Conservation (phyloP, 768 basidiomycete species). For the Chlorophyllum brunneum region DNA sequence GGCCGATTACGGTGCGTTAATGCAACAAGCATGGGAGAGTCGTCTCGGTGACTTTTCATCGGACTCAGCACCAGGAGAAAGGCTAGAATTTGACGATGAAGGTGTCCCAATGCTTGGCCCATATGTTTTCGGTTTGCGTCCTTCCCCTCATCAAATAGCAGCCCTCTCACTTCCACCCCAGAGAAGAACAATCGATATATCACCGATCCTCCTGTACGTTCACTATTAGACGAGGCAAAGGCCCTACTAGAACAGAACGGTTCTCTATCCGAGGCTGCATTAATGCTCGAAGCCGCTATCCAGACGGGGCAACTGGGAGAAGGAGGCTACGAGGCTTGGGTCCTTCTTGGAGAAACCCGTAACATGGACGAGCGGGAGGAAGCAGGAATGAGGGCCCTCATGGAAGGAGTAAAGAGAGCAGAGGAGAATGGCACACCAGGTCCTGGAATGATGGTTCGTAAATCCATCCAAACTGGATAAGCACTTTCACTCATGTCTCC, state of each 20-base stretch:
- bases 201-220: constrained; percentile 39
- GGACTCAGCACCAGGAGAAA: constrained; percentile 20
- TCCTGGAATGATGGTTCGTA: constrained; percentile 69
- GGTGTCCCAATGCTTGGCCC: constrained; percentile 71
- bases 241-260: constrained; percentile 74
- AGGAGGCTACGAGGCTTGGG: constrained; percentile 88
- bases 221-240: constrained; percentile 73
- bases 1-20: constrained; percentile 50
- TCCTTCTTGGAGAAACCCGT: constrained; percentile 83
- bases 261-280: constrained; percentile 80
- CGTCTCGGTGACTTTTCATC: constrained; percentile 42
- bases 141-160: background rate
- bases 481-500: constrained; percentile 13
- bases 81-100: constrained; percentile 56
- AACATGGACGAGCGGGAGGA: constrained; percentile 90
- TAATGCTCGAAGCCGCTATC: constrained; percentile 89
- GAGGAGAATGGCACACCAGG: constrained; percentile 62
- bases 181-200: constrained; percentile 73
- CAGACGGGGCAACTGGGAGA: constrained; percentile 77
- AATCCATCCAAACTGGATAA: background rate
- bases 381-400: constrained; percentile 73
- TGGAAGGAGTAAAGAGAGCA: constrained; percentile 65
- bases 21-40: constrained; percentile 64
- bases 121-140: constrained; percentile 68
- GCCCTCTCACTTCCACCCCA: constrained; percentile 24